These are phyloP conservation scores for Pyrenophora seminiperda DNA, from an alignment of 2,329 filamentous ascomycete species.

Conservation along the genomic window DNA sequence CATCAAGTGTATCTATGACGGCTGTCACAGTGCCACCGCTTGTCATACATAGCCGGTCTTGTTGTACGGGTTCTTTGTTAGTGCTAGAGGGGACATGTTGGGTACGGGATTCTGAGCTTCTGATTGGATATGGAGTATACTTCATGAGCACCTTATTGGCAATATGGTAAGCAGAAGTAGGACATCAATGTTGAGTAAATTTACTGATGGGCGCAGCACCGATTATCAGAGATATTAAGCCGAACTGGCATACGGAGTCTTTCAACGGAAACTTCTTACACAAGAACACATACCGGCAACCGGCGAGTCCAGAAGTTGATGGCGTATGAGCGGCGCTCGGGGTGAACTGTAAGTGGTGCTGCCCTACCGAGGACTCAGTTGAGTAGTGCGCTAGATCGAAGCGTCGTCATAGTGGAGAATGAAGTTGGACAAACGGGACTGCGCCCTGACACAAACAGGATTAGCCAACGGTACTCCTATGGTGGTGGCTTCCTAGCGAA, in stretches of 20 bases:
- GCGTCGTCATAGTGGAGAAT: slow-evolving; percentile 56
- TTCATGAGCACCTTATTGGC: slow-evolving; percentile 13
- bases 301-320: slow-evolving; percentile 60
- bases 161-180: slow-evolving; percentile 33
- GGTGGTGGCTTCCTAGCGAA: slow-evolving; percentile 66
- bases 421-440: slow-evolving; percentile 59
- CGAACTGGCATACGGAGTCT: slow-evolving; percentile 48
- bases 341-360: slow-evolving; percentile 54
- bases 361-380: neutral
- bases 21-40: neutral
- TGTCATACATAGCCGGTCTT: slow-evolving; percentile 3
- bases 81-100: neutral
- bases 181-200: too few relatives aligned
- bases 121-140: neutral
- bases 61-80: slow-evolving; percentile 4
- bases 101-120: neutral
- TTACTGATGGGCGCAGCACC: slow-evolving; percentile 31
- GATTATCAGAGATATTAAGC: slow-evolving; percentile 48
- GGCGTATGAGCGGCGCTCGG: slow-evolving; percentile 61
- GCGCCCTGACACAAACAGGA: slow-evolving; percentile 60
- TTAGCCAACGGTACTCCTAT: slow-evolving; percentile 59
- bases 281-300: slow-evolving; percentile 59
- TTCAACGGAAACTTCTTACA: slow-evolving; percentile 65
- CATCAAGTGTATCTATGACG: slow-evolving; percentile 4
- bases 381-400: slow-evolving; percentile 24